These are phyloP conservation scores for Neonectria punicea DNA, from an alignment of 2,329 filamentous ascomycete species.

Conservation along the genomic window DNA sequence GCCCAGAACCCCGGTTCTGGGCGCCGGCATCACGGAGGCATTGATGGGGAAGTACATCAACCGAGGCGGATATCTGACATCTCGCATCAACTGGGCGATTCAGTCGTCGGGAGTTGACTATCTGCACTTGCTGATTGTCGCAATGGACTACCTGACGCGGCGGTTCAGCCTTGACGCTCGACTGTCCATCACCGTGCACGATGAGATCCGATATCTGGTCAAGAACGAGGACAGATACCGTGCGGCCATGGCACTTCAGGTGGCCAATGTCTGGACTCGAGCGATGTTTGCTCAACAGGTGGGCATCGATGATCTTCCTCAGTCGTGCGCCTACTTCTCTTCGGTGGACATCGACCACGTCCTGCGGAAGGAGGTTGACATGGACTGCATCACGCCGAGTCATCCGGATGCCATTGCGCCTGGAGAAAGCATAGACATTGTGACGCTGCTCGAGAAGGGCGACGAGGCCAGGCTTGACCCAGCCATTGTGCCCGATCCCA, in stretches of 20 bases:
- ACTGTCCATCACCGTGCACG: slow-evolving; percentile 92
- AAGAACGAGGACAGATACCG: slow-evolving; percentile 87
- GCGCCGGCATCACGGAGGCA: slow-evolving; percentile 95
- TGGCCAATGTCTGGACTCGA: slow-evolving; percentile 95
- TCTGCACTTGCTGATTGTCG: slow-evolving; percentile 89
- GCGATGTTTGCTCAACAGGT: slow-evolving; percentile 98
- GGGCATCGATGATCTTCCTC: slow-evolving; percentile 93
- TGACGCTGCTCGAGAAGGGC: slow-evolving; percentile 79
- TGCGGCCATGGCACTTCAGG: slow-evolving; percentile 90
- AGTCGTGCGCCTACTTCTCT: slow-evolving; percentile 94
- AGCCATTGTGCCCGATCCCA: slow-evolving; percentile 63
- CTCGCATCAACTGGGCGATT: slow-evolving; percentile 98
- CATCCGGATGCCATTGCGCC: slow-evolving; percentile 81
- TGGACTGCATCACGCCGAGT: slow-evolving; percentile 95
- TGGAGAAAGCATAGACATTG: slow-evolving; percentile 89
- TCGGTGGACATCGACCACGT: slow-evolving; percentile 96
- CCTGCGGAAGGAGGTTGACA: slow-evolving; percentile 96
- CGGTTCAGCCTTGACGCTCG: slow-evolving; percentile 88
- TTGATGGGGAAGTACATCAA: slow-evolving; percentile 88
- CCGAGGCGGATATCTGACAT: slow-evolving; percentile 93
- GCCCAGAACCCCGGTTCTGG: slow-evolving; percentile 90
- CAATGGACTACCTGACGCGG: slow-evolving; percentile 92
- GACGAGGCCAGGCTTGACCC: slow-evolving; percentile 75
- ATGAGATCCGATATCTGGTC: slow-evolving; percentile 95
- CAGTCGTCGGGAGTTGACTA: slow-evolving; percentile 98